Evolutionary conservation across 2,329 filamentous ascomycete genomes (phyloP).

Genomic region (Fusarium mundagurra): DNA sequence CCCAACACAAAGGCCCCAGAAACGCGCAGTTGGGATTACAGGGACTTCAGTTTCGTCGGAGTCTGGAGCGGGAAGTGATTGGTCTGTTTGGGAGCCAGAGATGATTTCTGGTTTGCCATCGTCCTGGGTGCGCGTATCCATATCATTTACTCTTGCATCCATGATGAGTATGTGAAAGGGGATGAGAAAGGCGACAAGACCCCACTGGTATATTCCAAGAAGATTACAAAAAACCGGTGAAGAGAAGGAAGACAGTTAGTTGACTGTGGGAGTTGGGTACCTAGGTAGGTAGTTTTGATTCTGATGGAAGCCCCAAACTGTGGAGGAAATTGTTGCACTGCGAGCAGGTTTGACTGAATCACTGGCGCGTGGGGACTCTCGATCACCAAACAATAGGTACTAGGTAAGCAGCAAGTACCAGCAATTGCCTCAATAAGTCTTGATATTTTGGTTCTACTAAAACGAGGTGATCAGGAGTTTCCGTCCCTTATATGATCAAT

Average conservation of each 20-base stretch:
- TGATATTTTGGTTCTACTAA: neutral
- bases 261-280: neutral
- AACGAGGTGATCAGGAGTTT: neutral
- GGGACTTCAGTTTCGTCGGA: conserved; percentile 9
- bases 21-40: conserved; percentile 44
- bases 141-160: neutral
- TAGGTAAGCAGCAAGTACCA: neutral
- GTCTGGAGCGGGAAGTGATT: neutral
- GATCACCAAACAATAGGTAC: neutral
- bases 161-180: neutral
- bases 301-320: neutral
- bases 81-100: neutral
- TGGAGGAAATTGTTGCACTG: neutral
- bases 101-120: neutral
- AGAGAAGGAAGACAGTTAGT: neutral
- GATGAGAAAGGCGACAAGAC: neutral
- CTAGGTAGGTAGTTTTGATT: neutral
- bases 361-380: neutral
- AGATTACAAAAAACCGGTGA: neutral
- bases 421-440: neutral
- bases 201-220: neutral
- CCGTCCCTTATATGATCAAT: neutral
- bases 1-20: conserved; percentile 49
- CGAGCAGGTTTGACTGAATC: neutral
- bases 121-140: neutral